Percentiles rank a stretch among this genome's conserved stretches.
phyloP scores from a whole-genome alignment of 148 eudicot genomes.

The Diospyros kaki region DNA sequence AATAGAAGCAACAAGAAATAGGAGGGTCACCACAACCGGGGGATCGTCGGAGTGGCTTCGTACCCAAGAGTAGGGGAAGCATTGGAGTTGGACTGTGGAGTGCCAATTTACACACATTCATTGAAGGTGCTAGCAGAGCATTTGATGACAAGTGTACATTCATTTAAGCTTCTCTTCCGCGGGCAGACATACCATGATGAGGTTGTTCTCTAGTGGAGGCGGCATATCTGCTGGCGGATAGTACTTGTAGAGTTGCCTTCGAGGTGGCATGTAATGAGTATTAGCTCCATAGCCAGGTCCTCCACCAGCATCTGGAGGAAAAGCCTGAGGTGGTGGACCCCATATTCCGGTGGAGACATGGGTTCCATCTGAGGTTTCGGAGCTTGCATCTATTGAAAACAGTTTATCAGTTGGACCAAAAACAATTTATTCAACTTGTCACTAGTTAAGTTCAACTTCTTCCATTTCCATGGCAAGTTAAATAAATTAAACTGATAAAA shows the following conservation, averaged over 20 bases:
- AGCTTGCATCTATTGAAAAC: slow-evolving; percentile 65
- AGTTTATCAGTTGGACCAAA: not conserved
- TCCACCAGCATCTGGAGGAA: slow-evolving; percentile 49
- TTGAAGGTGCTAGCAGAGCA: slow-evolving; percentile 53
- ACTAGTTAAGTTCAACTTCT: not conserved
- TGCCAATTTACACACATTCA: slow-evolving; percentile 7
- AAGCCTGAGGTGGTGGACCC: slow-evolving; percentile 71
- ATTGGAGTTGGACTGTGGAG: no score
- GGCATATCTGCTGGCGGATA: slow-evolving; percentile 66
- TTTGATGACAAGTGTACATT: slow-evolving; percentile 50
- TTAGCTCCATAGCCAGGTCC: slow-evolving; percentile 59
- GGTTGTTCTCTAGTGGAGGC: slow-evolving; percentile 63
- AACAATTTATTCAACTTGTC: not conserved
- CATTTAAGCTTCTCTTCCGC: slow-evolving; percentile 72
- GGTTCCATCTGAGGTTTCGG: slow-evolving; percentile 55
- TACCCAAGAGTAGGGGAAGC: no score
- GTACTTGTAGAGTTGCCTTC: slow-evolving; percentile 64
- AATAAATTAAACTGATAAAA: not conserved
- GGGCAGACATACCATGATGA: slow-evolving; percentile 75
- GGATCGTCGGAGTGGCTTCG: no score
- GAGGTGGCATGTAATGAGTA: slow-evolving; percentile 66
- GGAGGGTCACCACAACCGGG: no score
- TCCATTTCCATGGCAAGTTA: not conserved
- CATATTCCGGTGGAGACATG: slow-evolving; percentile 64
- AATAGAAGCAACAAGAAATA: no score